These are phyloP conservation scores for Solanum gandarillasii DNA, from an alignment of 257 asterid genomes.

Conservation along the genomic window DNA sequence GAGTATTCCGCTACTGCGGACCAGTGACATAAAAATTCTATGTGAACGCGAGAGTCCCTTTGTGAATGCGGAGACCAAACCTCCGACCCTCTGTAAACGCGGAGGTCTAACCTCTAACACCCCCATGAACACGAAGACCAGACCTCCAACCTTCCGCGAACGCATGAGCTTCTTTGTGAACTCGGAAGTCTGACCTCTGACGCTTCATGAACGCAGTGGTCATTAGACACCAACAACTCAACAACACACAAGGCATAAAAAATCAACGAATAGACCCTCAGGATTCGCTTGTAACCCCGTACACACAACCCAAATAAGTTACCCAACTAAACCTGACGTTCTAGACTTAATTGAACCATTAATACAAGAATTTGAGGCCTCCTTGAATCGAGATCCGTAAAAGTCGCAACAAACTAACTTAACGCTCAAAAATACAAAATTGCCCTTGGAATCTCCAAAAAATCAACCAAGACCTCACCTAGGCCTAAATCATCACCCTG, in stretches of 20 bases:
- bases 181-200: too few species aligned
- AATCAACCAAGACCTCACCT: neutral
- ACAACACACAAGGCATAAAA: neutral
- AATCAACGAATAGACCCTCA: neutral
- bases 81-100: too few species aligned
- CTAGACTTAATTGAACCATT: neutral
- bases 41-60: too few species aligned
- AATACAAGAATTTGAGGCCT: neutral
- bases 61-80: too few species aligned
- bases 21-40: too few species aligned
- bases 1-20: accelerated
- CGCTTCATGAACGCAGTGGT: too few species aligned
- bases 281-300: neutral
- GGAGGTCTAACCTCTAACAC: too few species aligned
- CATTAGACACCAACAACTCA: too few species aligned
- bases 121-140: too few species aligned
- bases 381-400: accelerated
- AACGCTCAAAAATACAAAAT: too few species aligned
- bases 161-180: too few species aligned
- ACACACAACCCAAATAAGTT: neutral
- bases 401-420: neutral
- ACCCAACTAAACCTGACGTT: neutral
- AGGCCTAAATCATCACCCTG: neutral
- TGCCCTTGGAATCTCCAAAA: neutral
- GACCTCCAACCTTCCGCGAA: too few species aligned